phyloP scores from a whole-genome alignment of 495 filamentous ascomycete genomes.

The Penicillium angulare region DNA sequence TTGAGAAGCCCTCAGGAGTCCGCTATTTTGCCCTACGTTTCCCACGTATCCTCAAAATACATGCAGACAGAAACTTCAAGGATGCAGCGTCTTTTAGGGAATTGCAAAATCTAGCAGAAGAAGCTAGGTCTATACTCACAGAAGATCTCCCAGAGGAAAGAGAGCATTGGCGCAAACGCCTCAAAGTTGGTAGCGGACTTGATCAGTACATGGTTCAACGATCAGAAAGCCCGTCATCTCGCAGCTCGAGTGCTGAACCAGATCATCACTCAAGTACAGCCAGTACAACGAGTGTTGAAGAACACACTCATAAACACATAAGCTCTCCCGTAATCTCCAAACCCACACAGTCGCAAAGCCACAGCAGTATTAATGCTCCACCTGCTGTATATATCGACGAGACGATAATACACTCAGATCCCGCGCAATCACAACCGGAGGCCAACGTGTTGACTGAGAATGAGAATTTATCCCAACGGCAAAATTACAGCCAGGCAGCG shows the following conservation, averaged over 20 bases:
- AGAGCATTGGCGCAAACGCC: conserved; percentile 51
- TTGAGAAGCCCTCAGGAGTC: conserved; percentile 58
- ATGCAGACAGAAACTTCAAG: conserved; percentile 54
- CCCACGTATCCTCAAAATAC: conserved; percentile 61
- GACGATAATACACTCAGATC: background rate
- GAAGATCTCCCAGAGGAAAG: conserved; percentile 51
- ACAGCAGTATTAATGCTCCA: background rate
- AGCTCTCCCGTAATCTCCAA: background rate
- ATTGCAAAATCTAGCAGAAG: conserved; percentile 53
- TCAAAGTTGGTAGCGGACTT: conserved; percentile 46
- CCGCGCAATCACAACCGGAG: background rate
- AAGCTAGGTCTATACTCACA: conserved; percentile 37
- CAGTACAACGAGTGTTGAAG: background rate
- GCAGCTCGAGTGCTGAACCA: conserved; percentile 12
- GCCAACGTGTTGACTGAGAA: conserved; percentile 22
- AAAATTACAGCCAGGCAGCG: conserved; percentile 8
- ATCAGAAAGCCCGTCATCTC: conserved; percentile 25
- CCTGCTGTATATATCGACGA: conserved; percentile 28
- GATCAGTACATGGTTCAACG: conserved; percentile 25
- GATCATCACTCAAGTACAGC: background rate
- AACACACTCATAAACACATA: background rate
- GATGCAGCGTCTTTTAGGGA: conserved; percentile 57
- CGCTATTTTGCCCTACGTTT: conserved; percentile 62
- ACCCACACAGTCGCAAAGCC: background rate
- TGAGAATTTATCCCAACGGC: conserved; percentile 24